Conservation (phyloP, 140 eudicot genomes). For the Anethum foeniculum region DNA sequence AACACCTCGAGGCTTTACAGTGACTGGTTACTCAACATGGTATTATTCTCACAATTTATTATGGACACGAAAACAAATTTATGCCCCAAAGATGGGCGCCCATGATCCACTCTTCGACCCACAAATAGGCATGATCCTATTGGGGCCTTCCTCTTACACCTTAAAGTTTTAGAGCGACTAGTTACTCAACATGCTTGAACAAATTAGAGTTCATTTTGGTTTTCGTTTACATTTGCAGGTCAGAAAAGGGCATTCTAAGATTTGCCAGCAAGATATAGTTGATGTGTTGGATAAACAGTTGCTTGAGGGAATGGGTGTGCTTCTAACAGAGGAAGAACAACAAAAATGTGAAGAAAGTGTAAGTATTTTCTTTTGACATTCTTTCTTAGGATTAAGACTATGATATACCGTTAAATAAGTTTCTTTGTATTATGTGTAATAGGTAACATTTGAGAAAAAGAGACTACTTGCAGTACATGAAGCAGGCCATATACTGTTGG, state of each 20-base stretch:
- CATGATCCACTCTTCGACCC: too few species aligned
- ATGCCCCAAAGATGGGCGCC: too few species aligned
- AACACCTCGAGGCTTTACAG: too few species aligned
- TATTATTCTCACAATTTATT: too few species aligned
- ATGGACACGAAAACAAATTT: too few species aligned
- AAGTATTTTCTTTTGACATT: conserved; percentile 23
- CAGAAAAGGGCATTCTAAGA: conserved; percentile 79
- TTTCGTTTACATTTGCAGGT: conserved; percentile 38
- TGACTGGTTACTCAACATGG: too few species aligned
- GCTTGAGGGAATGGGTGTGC: conserved; percentile 98
- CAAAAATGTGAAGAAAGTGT: conserved; percentile 78
- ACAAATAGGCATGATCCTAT: too few species aligned
- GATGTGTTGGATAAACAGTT: conserved; percentile 89
- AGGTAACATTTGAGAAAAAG: conserved; percentile 80
- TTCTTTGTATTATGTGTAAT: conserved; percentile 11
- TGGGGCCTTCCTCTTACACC: too few species aligned
- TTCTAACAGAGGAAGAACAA: conserved; percentile 91
- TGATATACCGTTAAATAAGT: conserved; percentile 9
- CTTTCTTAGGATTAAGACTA: neutral
- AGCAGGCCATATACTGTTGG: conserved; percentile 90
- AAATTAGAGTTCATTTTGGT: neutral
- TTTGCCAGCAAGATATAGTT: conserved; percentile 75
- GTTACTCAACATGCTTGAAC: too few species aligned
- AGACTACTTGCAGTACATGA: conserved; percentile 91
- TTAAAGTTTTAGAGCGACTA: too few species aligned